Conservation (phyloP, 176 grass and related monocot species). For the Zoysia japonica region DNA sequence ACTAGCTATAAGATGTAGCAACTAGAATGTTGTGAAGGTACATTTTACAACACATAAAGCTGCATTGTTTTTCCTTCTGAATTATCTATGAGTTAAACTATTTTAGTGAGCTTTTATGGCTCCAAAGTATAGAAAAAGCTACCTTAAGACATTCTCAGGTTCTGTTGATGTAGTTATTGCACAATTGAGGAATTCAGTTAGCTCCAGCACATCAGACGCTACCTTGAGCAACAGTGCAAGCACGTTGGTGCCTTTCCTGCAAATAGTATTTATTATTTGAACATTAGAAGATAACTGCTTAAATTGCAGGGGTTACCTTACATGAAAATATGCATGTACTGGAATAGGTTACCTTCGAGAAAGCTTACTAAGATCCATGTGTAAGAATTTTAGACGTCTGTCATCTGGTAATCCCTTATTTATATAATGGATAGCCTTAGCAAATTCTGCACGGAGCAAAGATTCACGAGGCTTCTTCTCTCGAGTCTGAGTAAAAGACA, state of each 20-base stretch:
- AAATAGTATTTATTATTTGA: conserved; percentile 32
- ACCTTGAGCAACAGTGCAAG: conserved; percentile 72
- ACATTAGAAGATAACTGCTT: conserved; percentile 32
- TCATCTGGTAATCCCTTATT: conserved; percentile 78
- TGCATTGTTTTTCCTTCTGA: background rate
- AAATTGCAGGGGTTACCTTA: conserved; percentile 9
- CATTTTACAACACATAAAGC: background rate
- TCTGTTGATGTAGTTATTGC: conserved; percentile 49
- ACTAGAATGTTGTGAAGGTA: background rate
- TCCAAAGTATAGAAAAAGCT: conserved; percentile 33
- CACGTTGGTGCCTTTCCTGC: conserved; percentile 75
- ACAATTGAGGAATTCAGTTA: conserved; percentile 79
- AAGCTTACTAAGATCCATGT: conserved; percentile 98
- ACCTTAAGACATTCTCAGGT: conserved; percentile 50
- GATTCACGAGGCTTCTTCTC: conserved; percentile 99
- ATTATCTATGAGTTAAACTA: background rate
- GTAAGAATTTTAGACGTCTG: conserved; percentile 76
- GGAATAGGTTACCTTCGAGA: conserved; percentile 66
- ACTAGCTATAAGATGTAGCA: background rate
- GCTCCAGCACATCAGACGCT: conserved; percentile 71
- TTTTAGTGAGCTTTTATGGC: conserved; percentile 17
- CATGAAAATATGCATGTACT: conserved; percentile 8
- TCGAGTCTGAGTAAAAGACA: conserved; percentile 65
- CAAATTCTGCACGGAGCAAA: conserved; percentile 87
- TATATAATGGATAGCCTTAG: conserved; percentile 82